phyloP scores from a whole-genome alignment of 2,329 filamentous ascomycete species.

The Teratosphaeria nubilosa region DNA sequence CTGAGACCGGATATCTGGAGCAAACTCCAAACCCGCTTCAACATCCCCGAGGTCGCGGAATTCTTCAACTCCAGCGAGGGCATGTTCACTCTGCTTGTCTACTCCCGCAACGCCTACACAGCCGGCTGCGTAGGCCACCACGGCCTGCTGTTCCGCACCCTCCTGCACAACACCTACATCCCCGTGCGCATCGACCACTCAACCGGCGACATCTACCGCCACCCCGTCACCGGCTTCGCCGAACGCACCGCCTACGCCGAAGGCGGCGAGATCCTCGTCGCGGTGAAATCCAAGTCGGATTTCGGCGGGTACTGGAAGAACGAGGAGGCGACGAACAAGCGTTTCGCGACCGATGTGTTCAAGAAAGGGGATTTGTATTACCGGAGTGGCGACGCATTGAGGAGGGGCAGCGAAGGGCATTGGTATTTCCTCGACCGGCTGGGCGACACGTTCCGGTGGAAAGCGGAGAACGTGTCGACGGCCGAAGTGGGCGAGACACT shows the following conservation, averaged over 20 bases:
- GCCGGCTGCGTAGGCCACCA: constrained; percentile 60
- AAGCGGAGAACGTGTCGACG: constrained; percentile 38
- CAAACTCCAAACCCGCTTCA: constrained; percentile 53
- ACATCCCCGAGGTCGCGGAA: constrained; percentile 53
- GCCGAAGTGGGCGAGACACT: constrained; percentile 35
- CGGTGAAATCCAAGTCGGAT: constrained; percentile 43
- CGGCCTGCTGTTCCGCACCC: constrained; percentile 47
- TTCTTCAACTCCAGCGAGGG: constrained; percentile 74
- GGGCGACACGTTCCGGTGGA: constrained; percentile 40
- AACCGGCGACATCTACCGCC: constrained; percentile 55
- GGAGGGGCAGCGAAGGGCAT: constrained; percentile 30
- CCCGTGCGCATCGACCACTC: constrained; percentile 61
- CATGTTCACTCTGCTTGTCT: constrained; percentile 44
- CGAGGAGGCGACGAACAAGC: constrained; percentile 52
- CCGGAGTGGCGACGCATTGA: constrained; percentile 36
- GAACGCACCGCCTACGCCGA: constrained; percentile 51
- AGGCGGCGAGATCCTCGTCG: constrained; percentile 64
- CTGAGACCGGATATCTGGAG: constrained; percentile 60
- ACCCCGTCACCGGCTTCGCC: constrained; percentile 59
- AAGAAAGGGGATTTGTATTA: constrained; percentile 37
- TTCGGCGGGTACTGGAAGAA: constrained; percentile 65
- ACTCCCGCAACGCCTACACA: constrained; percentile 50
- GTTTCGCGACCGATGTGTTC: constrained; percentile 36
- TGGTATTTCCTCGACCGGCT: constrained; percentile 39
- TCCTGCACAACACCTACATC: constrained; percentile 47